Evolutionary conservation across 2,329 filamentous ascomycete genomes (phyloP).

Genomic region (Colletotrichum tofieldiae): DNA sequence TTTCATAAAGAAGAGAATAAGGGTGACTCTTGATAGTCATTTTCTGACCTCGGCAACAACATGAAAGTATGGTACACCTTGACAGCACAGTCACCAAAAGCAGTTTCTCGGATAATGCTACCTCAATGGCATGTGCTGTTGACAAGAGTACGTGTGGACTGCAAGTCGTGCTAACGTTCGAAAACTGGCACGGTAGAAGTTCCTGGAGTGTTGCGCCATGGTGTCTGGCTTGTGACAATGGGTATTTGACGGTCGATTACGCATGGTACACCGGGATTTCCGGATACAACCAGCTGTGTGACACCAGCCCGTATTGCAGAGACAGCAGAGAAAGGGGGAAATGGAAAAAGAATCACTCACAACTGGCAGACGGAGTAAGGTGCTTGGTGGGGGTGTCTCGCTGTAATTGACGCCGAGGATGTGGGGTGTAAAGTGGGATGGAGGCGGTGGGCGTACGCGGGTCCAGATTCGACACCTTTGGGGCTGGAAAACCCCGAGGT

Average conservation of each 20-base stretch:
- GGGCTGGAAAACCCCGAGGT: background rate
- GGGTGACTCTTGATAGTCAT: background rate
- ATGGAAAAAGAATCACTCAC: background rate
- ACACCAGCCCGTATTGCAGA: background rate
- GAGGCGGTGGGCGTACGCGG: background rate
- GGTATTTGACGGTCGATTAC: background rate
- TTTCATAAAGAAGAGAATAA: background rate
- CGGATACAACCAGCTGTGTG: background rate
- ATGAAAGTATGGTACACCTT: background rate
- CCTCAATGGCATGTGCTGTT: background rate
- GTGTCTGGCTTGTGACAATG: background rate
- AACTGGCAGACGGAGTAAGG: background rate
- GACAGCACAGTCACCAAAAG: background rate
- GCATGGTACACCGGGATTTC: background rate
- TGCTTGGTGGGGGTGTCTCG: slow-evolving; percentile 44
- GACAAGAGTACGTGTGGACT: background rate
- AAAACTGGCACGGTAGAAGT: background rate
- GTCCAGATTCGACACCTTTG: background rate
- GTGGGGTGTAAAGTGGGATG: slow-evolving; percentile 38
- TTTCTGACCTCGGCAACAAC: background rate
- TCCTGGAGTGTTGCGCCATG: background rate
- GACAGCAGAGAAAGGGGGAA: background rate
- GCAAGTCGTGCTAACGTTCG: background rate
- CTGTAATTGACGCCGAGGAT: slow-evolving; percentile 50
- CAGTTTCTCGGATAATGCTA: too few relatives aligned